These are phyloP conservation scores for Rubroboletus satanas DNA, from an alignment of 768 basidiomycete genomes.

Conservation along the genomic window DNA sequence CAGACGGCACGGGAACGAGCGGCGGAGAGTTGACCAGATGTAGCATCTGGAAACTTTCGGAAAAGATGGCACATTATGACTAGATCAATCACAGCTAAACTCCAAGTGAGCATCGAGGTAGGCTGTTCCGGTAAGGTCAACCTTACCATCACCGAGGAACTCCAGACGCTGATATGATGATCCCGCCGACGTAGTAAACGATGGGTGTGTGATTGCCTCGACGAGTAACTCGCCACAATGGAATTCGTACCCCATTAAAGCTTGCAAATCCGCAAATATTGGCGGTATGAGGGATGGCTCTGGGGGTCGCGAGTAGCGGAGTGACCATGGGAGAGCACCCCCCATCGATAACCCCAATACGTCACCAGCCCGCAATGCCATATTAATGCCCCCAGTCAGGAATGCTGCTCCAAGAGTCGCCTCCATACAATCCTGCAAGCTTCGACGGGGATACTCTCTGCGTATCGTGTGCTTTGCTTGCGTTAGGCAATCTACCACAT, in stretches of 20 bases:
- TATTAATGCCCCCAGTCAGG: constrained; percentile 63
- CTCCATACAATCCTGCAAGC: constrained; percentile 87
- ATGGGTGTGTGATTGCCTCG: constrained; percentile 85
- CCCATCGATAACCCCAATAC: constrained; percentile 71
- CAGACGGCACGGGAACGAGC: constrained; percentile 72
- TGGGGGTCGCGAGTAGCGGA: constrained; percentile 45
- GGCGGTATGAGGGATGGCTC: constrained; percentile 37
- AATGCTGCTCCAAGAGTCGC: constrained; percentile 78
- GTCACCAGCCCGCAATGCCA: constrained; percentile 62
- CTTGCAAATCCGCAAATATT: constrained; percentile 55
- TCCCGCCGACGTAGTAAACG: constrained; percentile 50
- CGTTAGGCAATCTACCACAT: constrained; percentile 28
- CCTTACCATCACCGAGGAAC: constrained; percentile 84
- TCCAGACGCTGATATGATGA: constrained; percentile 83
- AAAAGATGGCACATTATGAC: constrained; percentile 72
- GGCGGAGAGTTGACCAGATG: constrained; percentile 72
- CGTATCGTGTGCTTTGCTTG: constrained; percentile 30
- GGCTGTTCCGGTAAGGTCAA: not conserved
- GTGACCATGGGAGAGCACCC: constrained; percentile 61
- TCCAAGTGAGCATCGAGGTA: constrained; percentile 7
- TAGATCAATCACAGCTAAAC: constrained; percentile 62
- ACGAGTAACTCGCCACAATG: constrained; percentile 56
- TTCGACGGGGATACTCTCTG: constrained; percentile 58
- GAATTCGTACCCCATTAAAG: constrained; percentile 67
- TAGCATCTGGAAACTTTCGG: constrained; percentile 63